Percentiles rank a stretch among this genome's conserved stretches.
Evolutionary conservation across 2,329 filamentous ascomycete genomes (phyloP).

Genomic region (Fusarium keratoplasticum): DNA sequence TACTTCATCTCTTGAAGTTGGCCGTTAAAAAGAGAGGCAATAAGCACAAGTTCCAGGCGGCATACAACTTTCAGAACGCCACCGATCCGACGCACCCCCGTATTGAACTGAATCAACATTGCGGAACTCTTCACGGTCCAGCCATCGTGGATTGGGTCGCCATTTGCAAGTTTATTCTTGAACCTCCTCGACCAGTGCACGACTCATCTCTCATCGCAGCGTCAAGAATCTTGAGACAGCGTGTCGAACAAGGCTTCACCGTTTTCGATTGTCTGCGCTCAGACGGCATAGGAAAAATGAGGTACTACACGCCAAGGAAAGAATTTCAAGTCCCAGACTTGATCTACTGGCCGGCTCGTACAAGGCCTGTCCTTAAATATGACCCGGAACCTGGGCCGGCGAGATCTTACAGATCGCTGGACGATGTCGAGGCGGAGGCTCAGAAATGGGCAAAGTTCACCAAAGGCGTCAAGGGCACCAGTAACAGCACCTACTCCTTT

Average conservation of each 20-base stretch:
- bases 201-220: background rate
- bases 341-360: constrained; percentile 2
- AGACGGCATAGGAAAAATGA: background rate
- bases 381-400: background rate
- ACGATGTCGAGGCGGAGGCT: background rate
- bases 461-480: background rate
- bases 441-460: background rate
- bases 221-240: background rate
- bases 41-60: constrained; percentile 1
- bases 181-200: background rate
- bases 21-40: background rate
- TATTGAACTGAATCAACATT: constrained; percentile 35
- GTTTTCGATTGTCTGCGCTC: constrained; percentile 5
- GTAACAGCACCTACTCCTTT: constrained; percentile 24
- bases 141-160: constrained; percentile 23
- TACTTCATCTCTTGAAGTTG: constrained; percentile 16
- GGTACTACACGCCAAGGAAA: background rate
- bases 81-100: background rate
- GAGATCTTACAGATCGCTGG: background rate
- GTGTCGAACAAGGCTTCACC: background rate
- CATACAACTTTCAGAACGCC: constrained; percentile 17
- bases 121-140: constrained; percentile 21
- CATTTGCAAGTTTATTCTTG: constrained; percentile 16
- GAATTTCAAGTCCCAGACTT: constrained; percentile 11
- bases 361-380: background rate